Percentiles rank a stretch among this genome's conserved stretches.
These are phyloP conservation scores for Torulaspora pretoriensis DNA, from an alignment of 1,139 yeast genomes.

Conservation along the genomic window DNA sequence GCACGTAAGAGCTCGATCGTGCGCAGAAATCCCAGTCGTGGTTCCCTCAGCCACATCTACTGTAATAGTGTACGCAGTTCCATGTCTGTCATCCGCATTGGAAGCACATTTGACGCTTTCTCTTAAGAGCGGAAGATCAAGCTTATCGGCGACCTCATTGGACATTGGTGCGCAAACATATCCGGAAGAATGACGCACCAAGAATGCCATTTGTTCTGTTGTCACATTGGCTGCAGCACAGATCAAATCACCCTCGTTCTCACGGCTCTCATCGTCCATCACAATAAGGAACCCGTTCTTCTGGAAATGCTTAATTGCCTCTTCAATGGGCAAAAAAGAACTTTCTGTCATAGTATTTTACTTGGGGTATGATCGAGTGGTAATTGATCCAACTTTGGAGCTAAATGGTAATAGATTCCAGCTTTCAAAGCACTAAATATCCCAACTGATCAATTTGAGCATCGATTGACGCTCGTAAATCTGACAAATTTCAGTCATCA, in stretches of 20 bases:
- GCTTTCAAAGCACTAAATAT: neutral
- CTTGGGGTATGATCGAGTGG: neutral
- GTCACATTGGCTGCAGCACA: conserved; percentile 82
- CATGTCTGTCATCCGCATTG: conserved; percentile 67
- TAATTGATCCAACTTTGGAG: neutral
- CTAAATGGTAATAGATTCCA: neutral
- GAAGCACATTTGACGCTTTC: conserved; percentile 38
- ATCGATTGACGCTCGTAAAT: conserved; percentile 6
- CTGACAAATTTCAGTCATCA: conserved; percentile 10
- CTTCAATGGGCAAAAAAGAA: conserved; percentile 55
- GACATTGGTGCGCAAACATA: conserved; percentile 90
- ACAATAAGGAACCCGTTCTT: conserved; percentile 89
- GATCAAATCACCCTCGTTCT: conserved; percentile 95
- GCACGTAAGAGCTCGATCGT: conserved; percentile 86
- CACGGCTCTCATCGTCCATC: conserved; percentile 93
- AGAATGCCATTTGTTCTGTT: conserved; percentile 87
- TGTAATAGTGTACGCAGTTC: conserved; percentile 94
- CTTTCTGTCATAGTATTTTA: conserved; percentile 4
- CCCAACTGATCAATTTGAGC: neutral
- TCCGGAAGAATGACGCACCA: conserved; percentile 86
- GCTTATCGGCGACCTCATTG: conserved; percentile 68
- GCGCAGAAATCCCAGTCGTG: conserved; percentile 96
- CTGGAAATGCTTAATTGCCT: conserved; percentile 75
- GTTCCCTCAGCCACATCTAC: conserved; percentile 82
- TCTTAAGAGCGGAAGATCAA: conserved; percentile 78